Conservation (phyloP, 495 filamentous ascomycete species). For the Tuber melanosporum region DNA sequence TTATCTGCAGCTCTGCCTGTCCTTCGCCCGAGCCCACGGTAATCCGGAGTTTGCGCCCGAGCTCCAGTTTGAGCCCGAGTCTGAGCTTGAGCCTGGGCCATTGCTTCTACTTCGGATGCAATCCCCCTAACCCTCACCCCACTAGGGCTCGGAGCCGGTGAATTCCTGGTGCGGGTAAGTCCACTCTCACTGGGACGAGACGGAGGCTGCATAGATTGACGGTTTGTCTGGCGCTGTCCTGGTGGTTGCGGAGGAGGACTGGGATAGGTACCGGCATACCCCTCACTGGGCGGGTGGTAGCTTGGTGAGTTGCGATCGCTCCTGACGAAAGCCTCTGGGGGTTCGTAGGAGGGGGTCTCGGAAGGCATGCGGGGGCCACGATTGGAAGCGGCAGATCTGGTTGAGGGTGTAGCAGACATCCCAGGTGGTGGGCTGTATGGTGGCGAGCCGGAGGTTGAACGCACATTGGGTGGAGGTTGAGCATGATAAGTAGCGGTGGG, state of each 20-base stretch:
- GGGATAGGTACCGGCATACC: background rate
- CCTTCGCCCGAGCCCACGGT: background rate
- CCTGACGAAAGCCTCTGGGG: background rate
- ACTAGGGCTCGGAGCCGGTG: background rate
- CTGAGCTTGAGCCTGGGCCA: background rate
- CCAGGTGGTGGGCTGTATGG: background rate
- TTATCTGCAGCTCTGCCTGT: background rate
- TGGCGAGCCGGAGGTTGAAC: background rate
- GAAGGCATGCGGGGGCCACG: background rate
- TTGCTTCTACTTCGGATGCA: background rate
- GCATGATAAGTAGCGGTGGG: background rate
- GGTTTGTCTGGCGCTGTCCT: background rate
- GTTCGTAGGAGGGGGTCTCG: background rate
- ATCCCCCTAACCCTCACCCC: background rate
- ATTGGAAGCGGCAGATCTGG: background rate
- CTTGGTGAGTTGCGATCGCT: background rate
- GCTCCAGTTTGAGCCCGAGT: background rate
- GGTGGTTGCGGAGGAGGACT: background rate
- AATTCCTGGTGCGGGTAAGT: background rate
- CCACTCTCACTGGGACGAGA: background rate
- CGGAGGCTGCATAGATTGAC: background rate
- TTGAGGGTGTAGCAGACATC: background rate
- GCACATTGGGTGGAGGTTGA: background rate
- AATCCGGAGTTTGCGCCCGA: background rate
- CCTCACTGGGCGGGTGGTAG: background rate